These are phyloP conservation scores for Taiozyma onychis DNA, from an alignment of 1,139 yeast species.

Conservation along the genomic window DNA sequence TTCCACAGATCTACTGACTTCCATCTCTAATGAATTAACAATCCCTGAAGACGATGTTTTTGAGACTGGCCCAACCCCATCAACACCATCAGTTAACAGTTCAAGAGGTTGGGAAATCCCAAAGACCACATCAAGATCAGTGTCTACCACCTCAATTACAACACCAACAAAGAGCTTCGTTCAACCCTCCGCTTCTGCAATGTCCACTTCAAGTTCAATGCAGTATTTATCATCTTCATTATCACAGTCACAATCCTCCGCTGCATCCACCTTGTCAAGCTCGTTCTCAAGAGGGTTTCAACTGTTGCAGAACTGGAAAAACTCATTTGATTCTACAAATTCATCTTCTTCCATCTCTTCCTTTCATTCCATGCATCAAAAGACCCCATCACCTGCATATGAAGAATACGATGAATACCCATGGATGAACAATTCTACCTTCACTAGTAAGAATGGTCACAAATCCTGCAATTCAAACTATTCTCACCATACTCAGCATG, in stretches of 20 bases:
- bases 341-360: constrained; percentile 11
- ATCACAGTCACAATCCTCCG: constrained; percentile 15
- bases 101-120: constrained; percentile 14
- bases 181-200: constrained; percentile 10
- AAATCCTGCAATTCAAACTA: not conserved
- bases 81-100: constrained; percentile 16
- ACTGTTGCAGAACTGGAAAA: constrained; percentile 21
- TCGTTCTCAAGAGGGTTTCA: constrained; percentile 22
- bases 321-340: constrained; percentile 12
- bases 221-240: constrained; percentile 21
- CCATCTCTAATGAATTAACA: constrained; percentile 2
- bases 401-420: constrained; percentile 24
- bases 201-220: constrained; percentile 19
- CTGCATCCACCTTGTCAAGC: constrained; percentile 14
- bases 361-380: constrained; percentile 6
- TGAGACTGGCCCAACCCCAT: constrained; percentile 1
- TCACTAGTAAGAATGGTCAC: not conserved
- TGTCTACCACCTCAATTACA: constrained; percentile 16
- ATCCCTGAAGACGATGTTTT: not conserved
- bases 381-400: constrained; percentile 19
- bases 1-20: not conserved
- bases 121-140: constrained; percentile 9
- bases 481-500: constrained; percentile 2
- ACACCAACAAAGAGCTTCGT: constrained; percentile 15
- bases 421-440: constrained; percentile 11